Evolutionary conservation across 225 moss, liverwort and hornwort genomes (phyloP), one percentile per base, ranked within the genome.

Genomic region (Pseudisothecium myosuroides): DNA sequence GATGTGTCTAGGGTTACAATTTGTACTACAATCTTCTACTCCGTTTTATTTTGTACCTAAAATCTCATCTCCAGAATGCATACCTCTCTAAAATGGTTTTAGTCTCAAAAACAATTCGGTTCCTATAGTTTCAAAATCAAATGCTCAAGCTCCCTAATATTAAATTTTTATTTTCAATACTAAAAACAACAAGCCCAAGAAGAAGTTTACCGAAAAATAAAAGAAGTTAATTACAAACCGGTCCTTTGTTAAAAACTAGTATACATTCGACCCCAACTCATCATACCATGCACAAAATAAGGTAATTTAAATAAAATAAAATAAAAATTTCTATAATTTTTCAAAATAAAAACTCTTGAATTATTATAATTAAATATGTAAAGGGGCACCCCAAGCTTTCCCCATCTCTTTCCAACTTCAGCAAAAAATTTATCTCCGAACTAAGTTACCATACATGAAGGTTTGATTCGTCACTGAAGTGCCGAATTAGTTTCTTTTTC

Each of bases 201-300:
- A 56, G 14, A 37, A 23, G 2, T 55, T 56, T 7, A 11, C 10
- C n/a, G 14, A 31, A 75, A 39, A 12, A n/a, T n/a, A n/a, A 27
- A 3, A 23, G 1, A n/a, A 14, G 3, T 10, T 9, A 26, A 34
- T 14, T 22, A 7, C 0, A 10, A 16, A 56, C 7, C 0, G 4
- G 1, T 28, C 12, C 7, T 59, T 58, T 10, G 1, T n/a, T 55
- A n/a, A 26, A 55, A 78, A 56, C 56, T 56, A 45, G 45, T 45
- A 56, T 11, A 10, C 11, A 16, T n/a, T 78, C 37, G 16, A 24
- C 17, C 55, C 37, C 55, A 37, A 24, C n/a, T 10, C 55, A 78
- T 26, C 3, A 1, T 15, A n/a, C 26, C 27, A 79, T 16, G 5
- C 10, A 77, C 15, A 5, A n/a, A 56, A 26, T 34, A 76, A 76